Evolutionary conservation across 805 yeast genomes (phyloP).

Genomic region (Wickerhamiella galacta): DNA sequence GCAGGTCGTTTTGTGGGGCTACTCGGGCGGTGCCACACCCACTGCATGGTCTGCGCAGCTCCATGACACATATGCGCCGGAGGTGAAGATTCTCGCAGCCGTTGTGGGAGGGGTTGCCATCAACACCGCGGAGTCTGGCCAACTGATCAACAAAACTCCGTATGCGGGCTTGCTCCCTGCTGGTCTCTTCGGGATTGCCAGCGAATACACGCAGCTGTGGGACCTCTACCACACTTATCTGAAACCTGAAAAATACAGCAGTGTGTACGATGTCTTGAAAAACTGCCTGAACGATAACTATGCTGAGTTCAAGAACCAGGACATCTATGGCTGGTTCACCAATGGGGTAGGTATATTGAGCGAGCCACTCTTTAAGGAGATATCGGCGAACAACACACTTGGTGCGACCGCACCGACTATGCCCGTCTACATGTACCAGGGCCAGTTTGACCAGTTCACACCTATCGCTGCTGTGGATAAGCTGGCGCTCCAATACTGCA

Average conservation of each 20-base stretch:
- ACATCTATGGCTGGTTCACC: slow-evolving; percentile 10
- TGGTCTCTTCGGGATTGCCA: slow-evolving; percentile 17
- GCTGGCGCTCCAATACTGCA: slow-evolving; percentile 13
- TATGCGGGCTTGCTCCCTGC: slow-evolving; percentile 15
- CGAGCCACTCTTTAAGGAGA: slow-evolving; percentile 7
- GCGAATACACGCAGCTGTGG: slow-evolving; percentile 15
- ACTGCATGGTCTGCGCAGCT: slow-evolving; percentile 17
- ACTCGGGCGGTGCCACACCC: slow-evolving; percentile 17
- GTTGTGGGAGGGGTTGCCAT: slow-evolving; percentile 15
- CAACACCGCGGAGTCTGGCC: slow-evolving; percentile 11
- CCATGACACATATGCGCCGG: slow-evolving; percentile 14
- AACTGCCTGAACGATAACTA: slow-evolving; percentile 10
- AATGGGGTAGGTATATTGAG: slow-evolving; percentile 10
- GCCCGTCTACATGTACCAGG: slow-evolving; percentile 17
- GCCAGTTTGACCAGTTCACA: slow-evolving; percentile 14
- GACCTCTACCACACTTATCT: slow-evolving; percentile 7
- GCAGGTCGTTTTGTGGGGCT: slow-evolving; percentile 16
- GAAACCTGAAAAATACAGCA: slow-evolving; percentile 6
- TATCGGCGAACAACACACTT: slow-evolving; percentile 11
- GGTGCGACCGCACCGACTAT: slow-evolving; percentile 13
- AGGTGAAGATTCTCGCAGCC: slow-evolving; percentile 11
- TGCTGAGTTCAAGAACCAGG: slow-evolving; percentile 8
- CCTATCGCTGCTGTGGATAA: slow-evolving; percentile 9
- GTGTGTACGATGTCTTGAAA: slow-evolving; percentile 8
- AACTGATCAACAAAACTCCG: slow-evolving; percentile 11